Percentiles rank a stretch among this genome's conserved stretches.
phyloP scores from a whole-genome alignment of 1,284 basidiomycete species.

The Polyporus tsugae region DNA sequence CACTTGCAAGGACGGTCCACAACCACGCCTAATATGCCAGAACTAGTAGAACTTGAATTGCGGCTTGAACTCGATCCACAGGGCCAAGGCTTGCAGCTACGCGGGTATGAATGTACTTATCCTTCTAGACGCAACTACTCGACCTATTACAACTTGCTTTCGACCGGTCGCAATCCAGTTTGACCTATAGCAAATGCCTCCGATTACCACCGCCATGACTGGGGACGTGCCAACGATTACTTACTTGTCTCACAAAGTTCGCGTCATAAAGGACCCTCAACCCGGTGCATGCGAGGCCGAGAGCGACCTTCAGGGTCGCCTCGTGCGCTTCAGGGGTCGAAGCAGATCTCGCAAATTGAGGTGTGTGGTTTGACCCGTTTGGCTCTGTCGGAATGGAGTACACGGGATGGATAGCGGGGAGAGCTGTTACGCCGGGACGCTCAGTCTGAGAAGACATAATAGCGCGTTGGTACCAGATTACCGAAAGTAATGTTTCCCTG shows the following conservation, averaged over 20 bases:
- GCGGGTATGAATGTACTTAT: background rate
- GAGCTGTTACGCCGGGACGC: slow-evolving; percentile 22
- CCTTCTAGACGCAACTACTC: background rate
- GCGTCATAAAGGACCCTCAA: slow-evolving; percentile 65
- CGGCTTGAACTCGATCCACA: background rate
- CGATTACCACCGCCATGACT: background rate
- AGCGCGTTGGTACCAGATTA: slow-evolving; percentile 38
- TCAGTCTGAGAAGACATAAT: background rate
- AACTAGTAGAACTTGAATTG: background rate
- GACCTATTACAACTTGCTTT: background rate
- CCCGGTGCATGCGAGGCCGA: slow-evolving; percentile 66
- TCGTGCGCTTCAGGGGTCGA: slow-evolving; percentile 62
- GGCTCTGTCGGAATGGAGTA: slow-evolving; percentile 60
- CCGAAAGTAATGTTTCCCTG: slow-evolving; percentile 73
- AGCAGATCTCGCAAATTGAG: slow-evolving; percentile 63
- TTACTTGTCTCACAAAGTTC: slow-evolving; percentile 50
- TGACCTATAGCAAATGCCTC: background rate
- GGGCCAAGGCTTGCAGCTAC: background rate
- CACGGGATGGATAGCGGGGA: slow-evolving; percentile 37
- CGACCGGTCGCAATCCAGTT: background rate
- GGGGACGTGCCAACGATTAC: slow-evolving; percentile 3
- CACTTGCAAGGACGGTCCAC: background rate
- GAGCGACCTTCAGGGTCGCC: slow-evolving; percentile 61
- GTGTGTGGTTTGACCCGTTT: slow-evolving; percentile 72
- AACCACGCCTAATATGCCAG: background rate